Evolutionary conservation across 805 yeast species (phyloP).

Genomic region (Sugiyamaella marilandica): DNA sequence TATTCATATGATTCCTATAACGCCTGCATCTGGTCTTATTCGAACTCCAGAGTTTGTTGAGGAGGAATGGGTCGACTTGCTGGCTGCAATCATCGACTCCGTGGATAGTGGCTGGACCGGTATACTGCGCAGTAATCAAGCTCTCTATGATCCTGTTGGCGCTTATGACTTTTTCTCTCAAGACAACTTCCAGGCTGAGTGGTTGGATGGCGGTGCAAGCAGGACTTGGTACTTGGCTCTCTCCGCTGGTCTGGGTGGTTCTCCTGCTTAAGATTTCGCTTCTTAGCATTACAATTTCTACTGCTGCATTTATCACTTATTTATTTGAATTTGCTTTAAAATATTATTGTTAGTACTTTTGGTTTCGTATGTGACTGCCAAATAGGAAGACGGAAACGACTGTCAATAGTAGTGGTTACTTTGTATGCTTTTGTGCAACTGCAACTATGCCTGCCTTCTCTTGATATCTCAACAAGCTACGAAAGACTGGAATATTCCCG

Average conservation of each 20-base stretch:
- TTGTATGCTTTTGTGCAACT: no score
- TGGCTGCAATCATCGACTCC: constrained; percentile 46
- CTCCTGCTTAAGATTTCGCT: constrained; percentile 5
- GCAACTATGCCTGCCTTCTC: no score
- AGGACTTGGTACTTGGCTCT: constrained; percentile 81
- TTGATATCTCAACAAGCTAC: no score
- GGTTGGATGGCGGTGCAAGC: constrained; percentile 81
- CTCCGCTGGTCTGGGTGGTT: constrained; percentile 41
- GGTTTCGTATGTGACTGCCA: no score
- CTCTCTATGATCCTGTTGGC: constrained; percentile 61
- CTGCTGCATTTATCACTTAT: neutral
- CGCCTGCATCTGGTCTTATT: constrained; percentile 55
- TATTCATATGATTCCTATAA: constrained; percentile 73
- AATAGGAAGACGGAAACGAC: no score
- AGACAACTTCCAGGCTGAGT: constrained; percentile 46
- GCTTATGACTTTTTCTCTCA: constrained; percentile 61
- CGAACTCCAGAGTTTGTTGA: constrained; percentile 46
- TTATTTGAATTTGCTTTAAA: no score
- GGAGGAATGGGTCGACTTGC: constrained; percentile 56
- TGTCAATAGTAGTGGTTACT: no score
- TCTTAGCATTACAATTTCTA: neutral
- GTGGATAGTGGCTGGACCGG: constrained; percentile 56
- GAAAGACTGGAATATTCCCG: no score
- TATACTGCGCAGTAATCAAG: constrained; percentile 64
- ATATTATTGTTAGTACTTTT: no score